Evolutionary conservation across 2,329 filamentous ascomycete species (phyloP), one percentile per base, ranked within the genome.

Genomic region (Anisogramma anomala): DNA sequence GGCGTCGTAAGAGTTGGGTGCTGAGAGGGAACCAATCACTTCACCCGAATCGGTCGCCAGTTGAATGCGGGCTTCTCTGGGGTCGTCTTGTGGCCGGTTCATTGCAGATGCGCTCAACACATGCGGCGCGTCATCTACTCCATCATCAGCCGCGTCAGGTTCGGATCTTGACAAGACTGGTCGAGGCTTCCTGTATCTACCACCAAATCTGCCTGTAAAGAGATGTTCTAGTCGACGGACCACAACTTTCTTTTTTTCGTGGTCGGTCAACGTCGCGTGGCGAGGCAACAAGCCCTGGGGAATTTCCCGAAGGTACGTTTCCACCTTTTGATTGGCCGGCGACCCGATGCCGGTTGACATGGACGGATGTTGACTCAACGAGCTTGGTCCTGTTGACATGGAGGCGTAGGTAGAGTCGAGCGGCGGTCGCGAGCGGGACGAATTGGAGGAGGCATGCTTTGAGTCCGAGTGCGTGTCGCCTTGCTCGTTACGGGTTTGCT

Each of bases 141-240:
- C n/a, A 41, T 47, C 32, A 41, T 39, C n/a, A 8, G 41, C 30
- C 6, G 35, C n/a, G n/a, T n/a, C n/a, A 44, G 20, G 8, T 26
- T 32, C 7, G 37, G 35, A n/a, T 44, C 41, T n/a, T 5, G 43
- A 43, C 42, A 47, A 53, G 11, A 48, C 55, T 27, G 47, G 52
- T 25, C 49, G 34, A 60, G 66, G 55, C 53, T 64, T 19, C 15
- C 30, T 45, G 22, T 32, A 4, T 26, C 27, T 43, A 9, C 63
- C 63, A 3, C 57, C 59, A 14, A 70, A 66, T 53, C 80, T 83
- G 3, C 85, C 85, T 0, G 84, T 86, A 47, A 91, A 93, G 1
- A 93, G 68, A 48, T 88, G 82, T 53, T 93, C 85, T 5, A 93
- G 58, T 2, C 83, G 72, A 40, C 76, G 72, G 2, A 89, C 85